Conservation (phyloP, 306 rosid species). For the Prunus campanulata region DNA sequence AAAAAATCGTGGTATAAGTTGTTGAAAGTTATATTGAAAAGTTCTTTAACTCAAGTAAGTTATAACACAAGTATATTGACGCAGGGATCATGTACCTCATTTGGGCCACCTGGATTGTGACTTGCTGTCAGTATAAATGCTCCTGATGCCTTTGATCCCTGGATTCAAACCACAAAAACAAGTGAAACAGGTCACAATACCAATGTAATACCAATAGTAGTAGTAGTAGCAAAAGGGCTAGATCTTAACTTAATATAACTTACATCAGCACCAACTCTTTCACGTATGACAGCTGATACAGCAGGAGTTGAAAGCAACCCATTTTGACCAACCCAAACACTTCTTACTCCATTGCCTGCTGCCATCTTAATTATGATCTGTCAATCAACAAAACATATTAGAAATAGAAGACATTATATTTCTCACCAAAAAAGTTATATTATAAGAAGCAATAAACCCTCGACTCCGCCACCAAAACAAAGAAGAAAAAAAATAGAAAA, state of each 20-base stretch:
- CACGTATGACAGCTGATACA: slow-evolving; percentile 92
- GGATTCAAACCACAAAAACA: slow-evolving; percentile 21
- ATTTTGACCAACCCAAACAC: slow-evolving; percentile 93
- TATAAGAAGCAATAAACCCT: not conserved
- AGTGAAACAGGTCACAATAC: slow-evolving; percentile 8
- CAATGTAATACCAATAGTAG: not conserved
- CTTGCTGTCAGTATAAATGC: slow-evolving; percentile 98
- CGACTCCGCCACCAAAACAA: not conserved
- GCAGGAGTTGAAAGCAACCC: slow-evolving; percentile 99
- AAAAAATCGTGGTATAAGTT: not conserved
- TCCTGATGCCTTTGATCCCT: slow-evolving; percentile 94
- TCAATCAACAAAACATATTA: slow-evolving; percentile 10
- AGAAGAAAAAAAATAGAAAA: no score
- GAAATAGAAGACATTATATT: slow-evolving; percentile 4
- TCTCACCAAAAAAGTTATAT: not conserved
- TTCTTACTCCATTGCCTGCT: slow-evolving; percentile 91
- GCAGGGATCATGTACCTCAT: slow-evolving; percentile 51
- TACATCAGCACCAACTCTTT: slow-evolving; percentile 88
- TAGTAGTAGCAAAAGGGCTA: not conserved
- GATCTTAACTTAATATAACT: slow-evolving; percentile 31
- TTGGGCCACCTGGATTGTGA: slow-evolving; percentile 99
- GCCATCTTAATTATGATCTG: slow-evolving; percentile 91
- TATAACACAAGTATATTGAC: not conserved
- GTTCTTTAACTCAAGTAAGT: not conserved
- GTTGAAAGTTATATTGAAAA: not conserved